A percentile compares a stretch with the other conserved stretches of the same genome.
Conservation (phyloP, 441 rosid genomes). For the Bocquillonia castaneifolia region DNA sequence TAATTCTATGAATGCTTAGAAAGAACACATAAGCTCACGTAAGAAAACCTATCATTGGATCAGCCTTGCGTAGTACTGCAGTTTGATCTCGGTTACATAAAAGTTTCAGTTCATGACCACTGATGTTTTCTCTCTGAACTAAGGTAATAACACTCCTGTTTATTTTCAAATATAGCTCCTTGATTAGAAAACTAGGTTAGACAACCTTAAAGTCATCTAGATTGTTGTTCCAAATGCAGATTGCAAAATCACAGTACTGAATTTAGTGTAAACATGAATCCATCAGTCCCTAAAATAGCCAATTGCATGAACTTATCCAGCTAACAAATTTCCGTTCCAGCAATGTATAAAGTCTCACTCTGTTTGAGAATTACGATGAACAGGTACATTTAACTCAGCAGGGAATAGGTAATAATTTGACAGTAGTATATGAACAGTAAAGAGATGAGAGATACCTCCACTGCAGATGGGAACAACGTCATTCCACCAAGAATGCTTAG, state of each 20-base stretch:
- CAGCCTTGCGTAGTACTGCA: neutral
- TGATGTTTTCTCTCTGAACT: neutral
- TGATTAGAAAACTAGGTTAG: neutral
- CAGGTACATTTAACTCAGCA: too few relatives aligned
- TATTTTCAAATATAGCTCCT: neutral
- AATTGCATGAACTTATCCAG: neutral
- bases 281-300: neutral
- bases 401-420: neutral
- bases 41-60: neutral
- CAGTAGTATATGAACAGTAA: neutral
- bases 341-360: neutral
- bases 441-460: conserved; percentile 72
- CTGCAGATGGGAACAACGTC: conserved; percentile 87
- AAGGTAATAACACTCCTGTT: neutral
- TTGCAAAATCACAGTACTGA: too few relatives aligned
- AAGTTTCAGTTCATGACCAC: neutral
- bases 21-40: neutral
- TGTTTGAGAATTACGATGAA: too few relatives aligned
- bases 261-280: neutral
- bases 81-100: neutral
- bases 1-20: neutral
- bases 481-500: conserved; percentile 97
- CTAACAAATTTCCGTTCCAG: neutral
- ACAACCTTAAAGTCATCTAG: neutral
- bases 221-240: neutral